Percentiles rank a stretch among this genome's conserved stretches.
Conservation (phyloP, 495 filamentous ascomycete species). For the Halenospora varia region DNA sequence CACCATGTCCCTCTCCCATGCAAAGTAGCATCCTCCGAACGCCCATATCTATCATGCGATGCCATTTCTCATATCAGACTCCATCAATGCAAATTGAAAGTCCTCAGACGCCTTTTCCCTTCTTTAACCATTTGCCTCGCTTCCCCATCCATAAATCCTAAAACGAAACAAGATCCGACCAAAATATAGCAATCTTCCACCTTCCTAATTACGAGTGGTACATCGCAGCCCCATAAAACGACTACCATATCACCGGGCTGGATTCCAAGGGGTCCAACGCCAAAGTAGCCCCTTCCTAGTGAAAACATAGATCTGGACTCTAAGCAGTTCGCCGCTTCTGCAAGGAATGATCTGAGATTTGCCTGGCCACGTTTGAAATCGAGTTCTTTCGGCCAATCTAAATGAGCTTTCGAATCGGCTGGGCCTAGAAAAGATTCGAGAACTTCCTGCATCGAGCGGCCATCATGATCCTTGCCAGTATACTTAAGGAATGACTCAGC, state of each 20-base stretch:
- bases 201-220: conserved; percentile 4
- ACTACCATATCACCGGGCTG: conserved; percentile 5
- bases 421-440: not conserved
- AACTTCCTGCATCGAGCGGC: not conserved
- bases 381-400: not conserved
- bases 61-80: too few species aligned
- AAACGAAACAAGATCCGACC: conserved; percentile 7
- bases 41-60: too few species aligned
- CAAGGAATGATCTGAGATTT: not conserved
- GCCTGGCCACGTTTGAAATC: not conserved
- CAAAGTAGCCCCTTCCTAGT: conserved; percentile 6
- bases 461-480: not conserved
- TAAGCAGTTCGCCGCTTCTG: not conserved
- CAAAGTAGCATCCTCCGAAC: too few species aligned
- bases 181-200: not conserved
- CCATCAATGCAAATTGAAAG: conserved; percentile 1
- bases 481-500: not conserved
- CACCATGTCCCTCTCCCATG: too few species aligned
- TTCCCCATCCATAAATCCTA: conserved; percentile 11
- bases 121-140: not conserved
- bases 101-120: not conserved
- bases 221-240: conserved; percentile 2
- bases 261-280: not conserved
- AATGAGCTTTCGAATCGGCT: not conserved
- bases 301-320: conserved; percentile 2